Conservation (phyloP, 106 monocot genomes). For the Dioscorea alata region DNA sequence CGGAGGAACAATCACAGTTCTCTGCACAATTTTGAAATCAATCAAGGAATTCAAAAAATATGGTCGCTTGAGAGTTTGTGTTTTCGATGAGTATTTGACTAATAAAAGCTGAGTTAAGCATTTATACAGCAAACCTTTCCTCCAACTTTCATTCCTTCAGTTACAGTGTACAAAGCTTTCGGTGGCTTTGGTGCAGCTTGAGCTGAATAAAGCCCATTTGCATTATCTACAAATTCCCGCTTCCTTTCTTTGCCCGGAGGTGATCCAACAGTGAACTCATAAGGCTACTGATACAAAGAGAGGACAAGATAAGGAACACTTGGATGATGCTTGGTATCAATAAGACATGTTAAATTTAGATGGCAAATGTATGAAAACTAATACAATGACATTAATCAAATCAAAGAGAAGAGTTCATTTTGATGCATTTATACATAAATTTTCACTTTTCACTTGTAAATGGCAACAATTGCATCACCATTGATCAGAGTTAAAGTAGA, state of each 20-base stretch:
- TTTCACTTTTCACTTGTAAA: too few relatives aligned
- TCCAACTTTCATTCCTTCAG: conserved; percentile 92
- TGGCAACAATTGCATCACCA: too few relatives aligned
- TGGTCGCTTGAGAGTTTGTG: not conserved
- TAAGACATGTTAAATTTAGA: not conserved
- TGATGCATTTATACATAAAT: too few relatives aligned
- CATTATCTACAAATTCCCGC: conserved; percentile 77
- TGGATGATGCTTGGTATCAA: not conserved
- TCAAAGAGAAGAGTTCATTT: not conserved
- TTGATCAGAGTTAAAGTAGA: too few relatives aligned
- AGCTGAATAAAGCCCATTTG: conserved; percentile 89
- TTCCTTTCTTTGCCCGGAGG: conserved; percentile 87
- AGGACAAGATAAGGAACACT: conserved; percentile 6
- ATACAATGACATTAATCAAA: not conserved
- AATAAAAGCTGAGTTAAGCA: not conserved
- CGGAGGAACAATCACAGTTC: conserved; percentile 79
- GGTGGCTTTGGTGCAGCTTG: conserved; percentile 95
- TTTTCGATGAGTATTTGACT: not conserved
- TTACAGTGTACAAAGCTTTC: conserved; percentile 64
- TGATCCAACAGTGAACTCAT: conserved; percentile 80
- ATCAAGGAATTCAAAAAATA: not conserved
- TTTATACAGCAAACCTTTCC: conserved; percentile 50
- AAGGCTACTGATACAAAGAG: conserved; percentile 62
- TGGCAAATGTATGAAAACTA: not conserved
- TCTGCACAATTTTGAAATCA: conserved; percentile 30